These are phyloP conservation scores for Udeniomyces megalosporus DNA, from an alignment of 768 basidiomycete species.

Conservation along the genomic window DNA sequence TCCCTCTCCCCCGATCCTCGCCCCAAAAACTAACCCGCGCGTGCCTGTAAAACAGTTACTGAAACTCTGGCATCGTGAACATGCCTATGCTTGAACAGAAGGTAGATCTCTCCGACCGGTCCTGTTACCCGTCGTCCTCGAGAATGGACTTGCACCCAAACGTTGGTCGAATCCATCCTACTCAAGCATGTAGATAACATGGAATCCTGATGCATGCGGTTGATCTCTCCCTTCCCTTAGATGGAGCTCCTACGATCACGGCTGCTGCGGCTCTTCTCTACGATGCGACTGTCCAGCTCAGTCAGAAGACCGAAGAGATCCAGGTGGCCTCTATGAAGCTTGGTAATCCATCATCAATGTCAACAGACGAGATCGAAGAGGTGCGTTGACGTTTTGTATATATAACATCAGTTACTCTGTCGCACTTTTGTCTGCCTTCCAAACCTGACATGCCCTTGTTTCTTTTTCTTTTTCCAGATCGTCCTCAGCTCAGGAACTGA, in stretches of 20 bases:
- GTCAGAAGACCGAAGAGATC: slow-evolving; percentile 29
- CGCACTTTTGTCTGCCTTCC: background rate
- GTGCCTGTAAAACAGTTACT: too few species aligned
- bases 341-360: slow-evolving; percentile 50
- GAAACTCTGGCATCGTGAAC: too few species aligned
- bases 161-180: slow-evolving; percentile 11
- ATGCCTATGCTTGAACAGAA: too few species aligned
- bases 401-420: too few species aligned
- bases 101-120: slow-evolving; percentile 41
- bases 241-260: slow-evolving; percentile 27
- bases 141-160: slow-evolving; percentile 35
- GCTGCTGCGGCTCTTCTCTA: slow-evolving; percentile 47
- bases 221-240: background rate
- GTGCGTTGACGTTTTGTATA: too few species aligned
- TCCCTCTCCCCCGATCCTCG: background rate
- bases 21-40: too few species aligned
- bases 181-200: too few species aligned
- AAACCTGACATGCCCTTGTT: background rate
- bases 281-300: slow-evolving; percentile 16
- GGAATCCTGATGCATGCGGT: too few species aligned
- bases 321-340: slow-evolving; percentile 53
- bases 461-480: background rate
- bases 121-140: slow-evolving; percentile 28
- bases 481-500: slow-evolving; percentile 18
- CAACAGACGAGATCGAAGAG: slow-evolving; percentile 55